Percentiles rank a stretch among this genome's conserved stretches.
phyloP scores from a whole-genome alignment of 441 rosid genomes.

The Geranium incanum region DNA sequence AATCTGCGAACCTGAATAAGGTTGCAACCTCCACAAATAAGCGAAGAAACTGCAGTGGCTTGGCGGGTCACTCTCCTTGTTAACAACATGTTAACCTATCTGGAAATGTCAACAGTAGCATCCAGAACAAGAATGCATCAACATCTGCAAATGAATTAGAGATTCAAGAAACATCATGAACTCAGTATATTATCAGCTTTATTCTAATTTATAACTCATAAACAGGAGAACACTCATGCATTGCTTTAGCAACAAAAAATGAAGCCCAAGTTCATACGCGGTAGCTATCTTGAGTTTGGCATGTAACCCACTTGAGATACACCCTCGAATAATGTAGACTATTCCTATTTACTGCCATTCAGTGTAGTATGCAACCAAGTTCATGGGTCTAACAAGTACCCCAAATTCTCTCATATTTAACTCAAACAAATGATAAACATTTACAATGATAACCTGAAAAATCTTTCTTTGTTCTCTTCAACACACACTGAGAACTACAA shows the following conservation, averaged over 20 bases:
- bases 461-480: too few species aligned
- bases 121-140: not conserved
- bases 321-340: too few species aligned
- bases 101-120: not conserved
- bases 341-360: too few species aligned
- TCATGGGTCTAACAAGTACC: too few species aligned
- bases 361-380: too few species aligned
- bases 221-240: not conserved
- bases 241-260: not conserved
- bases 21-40: conserved; percentile 7
- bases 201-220: not conserved
- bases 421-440: too few species aligned
- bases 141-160: not conserved
- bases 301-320: too few species aligned
- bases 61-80: conserved; percentile 28
- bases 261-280: too few species aligned
- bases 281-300: too few species aligned
- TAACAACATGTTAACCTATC: conserved; percentile 6
- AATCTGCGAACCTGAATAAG: conserved; percentile 13
- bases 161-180: not conserved
- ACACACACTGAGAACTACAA: not conserved
- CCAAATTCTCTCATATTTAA: too few species aligned
- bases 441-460: too few species aligned
- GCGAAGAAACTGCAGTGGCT: not conserved
- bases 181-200: not conserved